Evolutionary conservation across 257 asterid species (phyloP).

Genomic region (Plantago elongata): DNA sequence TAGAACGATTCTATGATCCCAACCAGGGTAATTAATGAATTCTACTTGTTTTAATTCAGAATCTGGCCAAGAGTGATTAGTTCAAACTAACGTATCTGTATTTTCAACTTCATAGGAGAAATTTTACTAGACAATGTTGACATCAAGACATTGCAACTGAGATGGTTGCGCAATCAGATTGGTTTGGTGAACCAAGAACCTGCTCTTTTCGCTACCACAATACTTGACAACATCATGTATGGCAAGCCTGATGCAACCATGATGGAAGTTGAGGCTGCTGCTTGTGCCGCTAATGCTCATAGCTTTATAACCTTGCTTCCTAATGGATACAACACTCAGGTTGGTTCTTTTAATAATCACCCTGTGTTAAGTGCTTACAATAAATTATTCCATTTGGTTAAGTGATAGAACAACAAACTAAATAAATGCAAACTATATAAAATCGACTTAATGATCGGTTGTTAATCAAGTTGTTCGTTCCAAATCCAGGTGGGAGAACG

Average conservation of each 20-base stretch:
- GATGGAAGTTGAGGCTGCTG: conserved; percentile 88
- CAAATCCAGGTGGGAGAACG: conserved; percentile 91
- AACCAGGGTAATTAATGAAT: conserved; percentile 56
- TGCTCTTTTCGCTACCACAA: conserved; percentile 93
- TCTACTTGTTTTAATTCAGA: neutral
- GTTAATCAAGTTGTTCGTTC: neutral
- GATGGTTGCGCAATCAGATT: conserved; percentile 89
- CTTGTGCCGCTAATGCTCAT: conserved; percentile 95
- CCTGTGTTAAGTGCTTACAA: neutral
- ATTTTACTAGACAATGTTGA: conserved; percentile 78
- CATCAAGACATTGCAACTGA: conserved; percentile 74
- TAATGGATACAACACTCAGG: conserved; percentile 93
- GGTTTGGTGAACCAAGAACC: conserved; percentile 99
- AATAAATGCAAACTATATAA: too few species aligned
- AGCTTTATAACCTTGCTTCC: conserved; percentile 87
- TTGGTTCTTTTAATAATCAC: conserved; percentile 15
- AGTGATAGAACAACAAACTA: neutral
- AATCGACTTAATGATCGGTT: neutral
- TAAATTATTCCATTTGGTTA: neutral
- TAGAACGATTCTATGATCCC: conserved; percentile 96
- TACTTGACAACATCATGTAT: conserved; percentile 83
- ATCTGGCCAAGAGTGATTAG: neutral
- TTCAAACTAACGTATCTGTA: neutral
- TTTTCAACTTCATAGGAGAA: conserved; percentile 50
- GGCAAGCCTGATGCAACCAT: conserved; percentile 95